Percentiles rank a stretch among this genome's conserved stretches.
Conservation (phyloP, 352 stramenopile genomes). For the Phytophthora hybrid region DNA sequence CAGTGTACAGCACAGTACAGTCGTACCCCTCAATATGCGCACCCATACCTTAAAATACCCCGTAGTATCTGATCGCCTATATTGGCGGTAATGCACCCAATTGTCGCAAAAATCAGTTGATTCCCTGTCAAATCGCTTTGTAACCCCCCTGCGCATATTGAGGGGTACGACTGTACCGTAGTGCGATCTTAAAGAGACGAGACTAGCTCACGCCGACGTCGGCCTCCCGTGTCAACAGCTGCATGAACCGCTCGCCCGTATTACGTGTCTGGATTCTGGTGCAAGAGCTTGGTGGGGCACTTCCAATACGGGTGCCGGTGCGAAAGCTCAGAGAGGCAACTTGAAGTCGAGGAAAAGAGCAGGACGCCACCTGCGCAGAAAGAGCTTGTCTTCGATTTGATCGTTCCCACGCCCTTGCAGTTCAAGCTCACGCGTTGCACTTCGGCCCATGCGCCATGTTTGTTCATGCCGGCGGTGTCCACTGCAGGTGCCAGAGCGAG, state of each 20-base stretch:
- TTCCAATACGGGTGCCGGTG: slow-evolving; percentile 16
- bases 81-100: too few species aligned
- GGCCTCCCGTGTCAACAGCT: slow-evolving; percentile 25
- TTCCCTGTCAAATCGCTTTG: too few species aligned
- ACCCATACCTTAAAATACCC: too few species aligned
- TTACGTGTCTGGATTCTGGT: slow-evolving; percentile 38
- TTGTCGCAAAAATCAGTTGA: too few species aligned
- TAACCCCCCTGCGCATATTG: too few species aligned
- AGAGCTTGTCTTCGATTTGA: slow-evolving; percentile 39
- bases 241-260: slow-evolving; percentile 20
- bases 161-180: too few species aligned
- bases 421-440: slow-evolving; percentile 33
- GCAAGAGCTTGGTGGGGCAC: slow-evolving; percentile 35
- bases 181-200: slow-evolving; percentile 36
- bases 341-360: slow-evolving; percentile 46
- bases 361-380: slow-evolving; percentile 36
- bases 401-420: slow-evolving; percentile 26
- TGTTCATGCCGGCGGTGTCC: slow-evolving; percentile 21
- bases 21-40: too few species aligned
- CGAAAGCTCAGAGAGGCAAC: slow-evolving; percentile 26
- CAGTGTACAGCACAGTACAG: too few species aligned
- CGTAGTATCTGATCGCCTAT: too few species aligned
- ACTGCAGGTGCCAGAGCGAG: slow-evolving; percentile 17
- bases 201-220: slow-evolving; percentile 23
- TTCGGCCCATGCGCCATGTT: slow-evolving; percentile 3